Evolutionary conservation across 2,329 filamentous ascomycete genomes (phyloP), one percentile per base, ranked within the genome.

Genomic region (Hypocreales sp.): DNA sequence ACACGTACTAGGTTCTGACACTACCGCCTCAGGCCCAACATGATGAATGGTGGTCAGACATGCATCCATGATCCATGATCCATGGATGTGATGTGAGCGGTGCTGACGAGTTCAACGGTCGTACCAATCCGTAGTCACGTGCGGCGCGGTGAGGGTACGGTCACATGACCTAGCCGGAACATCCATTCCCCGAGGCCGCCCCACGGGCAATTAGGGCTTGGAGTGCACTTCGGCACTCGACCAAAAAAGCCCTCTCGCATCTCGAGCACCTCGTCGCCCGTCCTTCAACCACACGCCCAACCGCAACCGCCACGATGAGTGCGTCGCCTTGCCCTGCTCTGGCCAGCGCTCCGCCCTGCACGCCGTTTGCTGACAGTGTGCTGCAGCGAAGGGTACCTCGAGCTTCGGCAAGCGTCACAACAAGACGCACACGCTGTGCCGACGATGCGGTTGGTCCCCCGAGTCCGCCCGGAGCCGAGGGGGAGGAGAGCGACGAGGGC

Each of bases 361-460:
- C 10, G 18, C 10, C 18, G 30, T 30, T 34, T 36, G 36, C 45
- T 45, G 45, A 46, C 38, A 24, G 28, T 35, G 25, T 30, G 37
- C 40, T 51, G 46, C 43, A 67, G 62, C 62, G 47, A 67, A 67
- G 62, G 63, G 63, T 60, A 67, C 63, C 47, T 64, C 61, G 50
- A 64, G 60, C 51, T 64, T 64, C 50, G 60, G 60, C 55, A 64
- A 64, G 55, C 58, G 83, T 75, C 83, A 92, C 73, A 92, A 87
- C 76, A 92, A 92, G 78, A 83, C 84, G 71, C 86, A 94, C 77
- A 84, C 79, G 61, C 69, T 94, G 64, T 94, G 86, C 81, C 79
- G 86, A 74, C 86, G 86, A 68, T 94, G 84, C 75, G 86, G 83
- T 90, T 66, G 73, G 80, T 83, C 23, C 15, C 28, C 20, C 21